phyloP scores from a whole-genome alignment of 192 early-diverging fungal genomes.

The Obelidium mucronatum region DNA sequence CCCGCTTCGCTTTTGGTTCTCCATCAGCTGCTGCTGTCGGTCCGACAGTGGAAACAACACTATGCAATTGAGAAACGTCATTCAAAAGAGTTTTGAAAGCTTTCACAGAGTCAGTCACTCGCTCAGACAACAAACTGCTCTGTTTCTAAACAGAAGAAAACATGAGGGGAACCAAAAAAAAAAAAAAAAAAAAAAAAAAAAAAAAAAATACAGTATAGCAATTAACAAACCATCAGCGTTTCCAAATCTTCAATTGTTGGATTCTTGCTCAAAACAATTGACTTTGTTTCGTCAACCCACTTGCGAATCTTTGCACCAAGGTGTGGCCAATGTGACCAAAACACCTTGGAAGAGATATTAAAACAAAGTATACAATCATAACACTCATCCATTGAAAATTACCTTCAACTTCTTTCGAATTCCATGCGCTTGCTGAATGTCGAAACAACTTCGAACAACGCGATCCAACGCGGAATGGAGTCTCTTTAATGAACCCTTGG shows the following conservation, averaged over 20 bases:
- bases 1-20: too few relatives aligned
- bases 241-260: background rate
- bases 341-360: too few relatives aligned
- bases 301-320: background rate
- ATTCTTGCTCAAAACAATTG: background rate
- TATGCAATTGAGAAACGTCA: background rate
- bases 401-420: slow-evolving; percentile 20
- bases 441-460: background rate
- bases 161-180: background rate
- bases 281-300: slow-evolving; percentile 1
- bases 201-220: too few relatives aligned
- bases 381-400: too few relatives aligned
- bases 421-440: background rate
- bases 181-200: background rate
- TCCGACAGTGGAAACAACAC: too few relatives aligned
- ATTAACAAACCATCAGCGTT: background rate
- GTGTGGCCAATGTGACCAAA: slow-evolving; percentile 19
- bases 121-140: background rate
- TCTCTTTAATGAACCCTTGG: background rate
- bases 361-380: too few relatives aligned
- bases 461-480: slow-evolving; percentile 3
- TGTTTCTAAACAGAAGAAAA: background rate
- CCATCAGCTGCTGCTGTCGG: too few relatives aligned
- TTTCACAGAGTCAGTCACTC: background rate
- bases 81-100: background rate